These are phyloP conservation scores for Rutstroemia sp. DNA, from an alignment of 2,329 filamentous ascomycete genomes.

Conservation along the genomic window DNA sequence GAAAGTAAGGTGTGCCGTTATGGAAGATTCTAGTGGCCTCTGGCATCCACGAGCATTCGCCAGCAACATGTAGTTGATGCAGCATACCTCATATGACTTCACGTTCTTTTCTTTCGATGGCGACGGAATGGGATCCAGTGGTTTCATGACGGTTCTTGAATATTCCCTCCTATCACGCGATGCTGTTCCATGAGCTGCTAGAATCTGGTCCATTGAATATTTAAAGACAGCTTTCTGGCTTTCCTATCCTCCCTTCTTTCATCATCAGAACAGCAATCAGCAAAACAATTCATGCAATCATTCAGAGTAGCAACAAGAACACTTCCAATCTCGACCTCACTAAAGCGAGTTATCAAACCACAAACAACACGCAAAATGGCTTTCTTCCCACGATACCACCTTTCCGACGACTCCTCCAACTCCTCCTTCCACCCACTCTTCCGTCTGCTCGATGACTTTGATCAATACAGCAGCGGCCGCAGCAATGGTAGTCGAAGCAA, in stretches of 20 bases:
- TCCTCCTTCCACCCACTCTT: constrained; percentile 52
- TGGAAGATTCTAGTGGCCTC: constrained; percentile 2
- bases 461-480: constrained; percentile 39
- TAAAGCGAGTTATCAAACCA: constrained; percentile 19
- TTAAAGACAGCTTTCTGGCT: constrained; percentile 1
- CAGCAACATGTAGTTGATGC: background rate
- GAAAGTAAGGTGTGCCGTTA: background rate
- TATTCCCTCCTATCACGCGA: background rate
- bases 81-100: background rate
- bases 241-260: background rate
- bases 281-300: constrained; percentile 9
- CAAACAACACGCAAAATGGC: constrained; percentile 43
- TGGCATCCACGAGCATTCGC: background rate
- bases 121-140: background rate
- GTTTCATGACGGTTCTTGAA: background rate
- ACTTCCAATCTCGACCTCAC: constrained; percentile 6
- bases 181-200: constrained; percentile 4
- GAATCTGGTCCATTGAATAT: constrained; percentile 4
- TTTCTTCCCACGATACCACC: constrained; percentile 48
- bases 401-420: constrained; percentile 24
- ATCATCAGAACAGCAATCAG: constrained; percentile 9
- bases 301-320: constrained; percentile 2
- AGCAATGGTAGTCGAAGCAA: constrained; percentile 9
- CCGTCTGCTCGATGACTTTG: constrained; percentile 57
- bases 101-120: constrained; percentile 1